Percentiles rank a stretch among this genome's conserved stretches.
Evolutionary conservation across 1,284 basidiomycete genomes (phyloP).

Genomic region (Ustilago nuda): DNA sequence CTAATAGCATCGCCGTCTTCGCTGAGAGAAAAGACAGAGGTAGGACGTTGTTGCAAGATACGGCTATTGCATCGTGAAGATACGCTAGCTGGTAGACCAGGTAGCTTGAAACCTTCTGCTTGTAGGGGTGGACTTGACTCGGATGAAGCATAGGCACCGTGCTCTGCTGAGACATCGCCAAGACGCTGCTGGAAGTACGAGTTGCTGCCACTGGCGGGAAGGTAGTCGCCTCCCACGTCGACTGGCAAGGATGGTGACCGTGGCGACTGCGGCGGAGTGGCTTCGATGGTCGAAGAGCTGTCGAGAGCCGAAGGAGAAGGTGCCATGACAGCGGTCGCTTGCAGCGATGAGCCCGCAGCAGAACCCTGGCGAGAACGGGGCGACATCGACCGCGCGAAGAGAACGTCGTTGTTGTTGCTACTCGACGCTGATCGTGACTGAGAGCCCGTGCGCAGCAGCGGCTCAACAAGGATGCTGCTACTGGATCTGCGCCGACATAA

Average conservation of each 20-base stretch:
- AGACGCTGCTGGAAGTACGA: slow-evolving; percentile 26
- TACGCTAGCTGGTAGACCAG: slow-evolving; percentile 33
- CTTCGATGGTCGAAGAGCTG: background rate
- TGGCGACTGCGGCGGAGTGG: slow-evolving; percentile 20
- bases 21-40: slow-evolving; percentile 34
- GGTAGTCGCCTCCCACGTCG: slow-evolving; percentile 9
- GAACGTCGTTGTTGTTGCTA: slow-evolving; percentile 6
- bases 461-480: slow-evolving; percentile 10
- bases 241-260: slow-evolving; percentile 5
- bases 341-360: slow-evolving; percentile 19
- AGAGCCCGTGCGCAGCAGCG: slow-evolving; percentile 7
- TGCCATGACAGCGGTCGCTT: slow-evolving; percentile 8
- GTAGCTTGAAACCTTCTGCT: slow-evolving; percentile 35
- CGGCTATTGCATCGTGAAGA: slow-evolving; percentile 38
- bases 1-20: slow-evolving; percentile 31
- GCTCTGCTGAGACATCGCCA: slow-evolving; percentile 22
- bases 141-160: slow-evolving; percentile 10
- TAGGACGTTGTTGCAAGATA: slow-evolving; percentile 27
- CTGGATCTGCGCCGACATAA: slow-evolving; percentile 26
- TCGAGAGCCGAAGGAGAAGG: slow-evolving; percentile 20
- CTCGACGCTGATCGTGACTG: slow-evolving; percentile 11
- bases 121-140: slow-evolving; percentile 23
- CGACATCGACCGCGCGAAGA: slow-evolving; percentile 24
- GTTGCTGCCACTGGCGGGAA: slow-evolving; percentile 22
- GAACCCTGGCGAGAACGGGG: slow-evolving; percentile 26